phyloP scores from a whole-genome alignment of 768 basidiomycete species.

The Suillus weaverae region DNA sequence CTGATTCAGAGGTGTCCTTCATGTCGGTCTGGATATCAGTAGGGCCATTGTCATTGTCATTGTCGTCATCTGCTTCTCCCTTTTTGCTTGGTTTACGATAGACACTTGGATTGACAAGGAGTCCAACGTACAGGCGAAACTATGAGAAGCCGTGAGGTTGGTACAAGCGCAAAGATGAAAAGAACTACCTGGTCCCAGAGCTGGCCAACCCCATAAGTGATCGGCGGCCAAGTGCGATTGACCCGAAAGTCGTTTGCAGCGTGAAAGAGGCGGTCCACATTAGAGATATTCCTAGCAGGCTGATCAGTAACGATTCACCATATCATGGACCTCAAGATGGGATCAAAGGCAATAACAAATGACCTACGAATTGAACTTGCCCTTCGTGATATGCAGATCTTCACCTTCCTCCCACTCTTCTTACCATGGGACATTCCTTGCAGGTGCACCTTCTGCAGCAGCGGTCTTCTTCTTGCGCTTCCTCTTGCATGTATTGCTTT shows the following conservation, averaged over 20 bases:
- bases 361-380: conserved; percentile 53
- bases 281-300: conserved; percentile 40
- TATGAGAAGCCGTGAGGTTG: conserved; percentile 22
- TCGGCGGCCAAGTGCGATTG: conserved; percentile 39
- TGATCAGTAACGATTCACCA: not conserved
- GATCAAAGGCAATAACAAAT: not conserved
- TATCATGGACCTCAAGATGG: conserved; percentile 7
- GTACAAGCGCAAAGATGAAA: not conserved
- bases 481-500: conserved; percentile 57
- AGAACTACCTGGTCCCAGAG: conserved; percentile 66
- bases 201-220: conserved; percentile 32
- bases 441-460: conserved; percentile 16
- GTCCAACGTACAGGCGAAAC: conserved; percentile 64
- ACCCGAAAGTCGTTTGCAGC: conserved; percentile 58
- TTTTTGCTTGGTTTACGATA: conserved; percentile 36
- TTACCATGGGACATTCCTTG: conserved; percentile 52
- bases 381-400: conserved; percentile 40
- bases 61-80: conserved; percentile 33
- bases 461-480: conserved; percentile 40
- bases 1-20: not conserved
- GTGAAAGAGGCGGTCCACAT: conserved; percentile 56
- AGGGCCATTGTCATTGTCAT: conserved; percentile 7
- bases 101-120: conserved; percentile 48
- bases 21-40: not conserved
- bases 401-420: conserved; percentile 73